These are phyloP conservation scores for Aristolochia californica DNA, from an alignment of 164 flowering plant species.

Conservation along the genomic window DNA sequence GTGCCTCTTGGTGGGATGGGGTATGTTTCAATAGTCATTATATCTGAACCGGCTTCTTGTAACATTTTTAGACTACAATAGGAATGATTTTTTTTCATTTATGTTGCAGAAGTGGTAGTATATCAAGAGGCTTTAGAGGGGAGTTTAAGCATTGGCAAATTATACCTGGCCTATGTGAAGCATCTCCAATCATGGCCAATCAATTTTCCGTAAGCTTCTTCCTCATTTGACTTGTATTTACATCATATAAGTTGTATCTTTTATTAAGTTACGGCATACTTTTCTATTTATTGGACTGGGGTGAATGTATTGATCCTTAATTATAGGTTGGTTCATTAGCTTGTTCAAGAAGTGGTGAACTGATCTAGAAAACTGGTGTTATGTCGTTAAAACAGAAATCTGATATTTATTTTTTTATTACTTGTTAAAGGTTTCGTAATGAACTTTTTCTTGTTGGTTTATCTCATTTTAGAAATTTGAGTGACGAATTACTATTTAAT, in stretches of 20 bases:
- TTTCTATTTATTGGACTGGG: no score
- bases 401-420: no score
- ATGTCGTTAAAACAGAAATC: no score
- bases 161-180: slow-evolving; percentile 73
- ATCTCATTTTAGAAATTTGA: no score
- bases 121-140: slow-evolving; percentile 97
- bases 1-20: slow-evolving; percentile 99
- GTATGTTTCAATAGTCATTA: slow-evolving; percentile 25
- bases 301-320: no score
- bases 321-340: no score
- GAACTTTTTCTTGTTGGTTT: no score
- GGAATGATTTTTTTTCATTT: neutral
- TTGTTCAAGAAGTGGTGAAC: no score
- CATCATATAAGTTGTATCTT: no score
- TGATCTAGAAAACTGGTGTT: no score
- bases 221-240: neutral
- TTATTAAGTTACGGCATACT: no score
- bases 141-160: slow-evolving; percentile 94
- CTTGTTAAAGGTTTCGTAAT: no score
- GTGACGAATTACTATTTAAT: neutral
- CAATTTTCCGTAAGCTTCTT: slow-evolving; percentile 82
- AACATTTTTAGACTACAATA: neutral
- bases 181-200: slow-evolving; percentile 92
- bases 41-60: neutral
- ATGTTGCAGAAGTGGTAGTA: slow-evolving; percentile 86